Evolutionary conservation across 2,329 filamentous ascomycete species (phyloP).

Genomic region (Neonectria hederae): DNA sequence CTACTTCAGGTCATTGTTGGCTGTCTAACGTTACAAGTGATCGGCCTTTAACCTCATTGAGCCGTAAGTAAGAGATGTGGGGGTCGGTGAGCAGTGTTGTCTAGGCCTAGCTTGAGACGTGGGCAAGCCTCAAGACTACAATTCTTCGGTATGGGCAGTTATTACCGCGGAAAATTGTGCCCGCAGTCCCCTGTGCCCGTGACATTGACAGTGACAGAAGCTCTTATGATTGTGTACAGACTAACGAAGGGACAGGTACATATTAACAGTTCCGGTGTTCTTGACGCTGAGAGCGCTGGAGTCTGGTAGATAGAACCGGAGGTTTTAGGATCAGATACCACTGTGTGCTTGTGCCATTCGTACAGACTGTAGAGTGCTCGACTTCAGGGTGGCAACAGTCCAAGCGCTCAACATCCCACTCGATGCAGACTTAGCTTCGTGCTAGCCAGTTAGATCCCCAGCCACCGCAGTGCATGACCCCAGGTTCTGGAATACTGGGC

Average conservation of each 20-base stretch:
- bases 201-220: not conserved
- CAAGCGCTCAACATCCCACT: not conserved
- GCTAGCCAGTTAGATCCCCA: not conserved
- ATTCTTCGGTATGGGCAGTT: not conserved
- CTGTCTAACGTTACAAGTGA: not conserved
- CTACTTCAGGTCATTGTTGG: not conserved
- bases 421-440: not conserved
- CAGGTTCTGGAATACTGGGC: slow-evolving; percentile 10
- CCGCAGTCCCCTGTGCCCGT: not conserved
- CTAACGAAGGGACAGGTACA: not conserved
- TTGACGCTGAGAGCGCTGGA: too few relatives aligned
- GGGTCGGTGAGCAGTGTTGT: not conserved
- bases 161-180: not conserved
- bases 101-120: not conserved
- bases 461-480: not conserved
- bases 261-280: not conserved
- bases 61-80: not conserved
- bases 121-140: not conserved
- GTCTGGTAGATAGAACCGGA: not conserved
- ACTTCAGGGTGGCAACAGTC: not conserved
- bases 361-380: not conserved
- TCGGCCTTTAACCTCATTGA: not conserved
- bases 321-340: not conserved
- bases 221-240: slow-evolving; percentile 6
- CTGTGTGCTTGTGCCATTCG: not conserved